phyloP scores from a whole-genome alignment of 1,284 basidiomycete species.

The Peniophora sp. region DNA sequence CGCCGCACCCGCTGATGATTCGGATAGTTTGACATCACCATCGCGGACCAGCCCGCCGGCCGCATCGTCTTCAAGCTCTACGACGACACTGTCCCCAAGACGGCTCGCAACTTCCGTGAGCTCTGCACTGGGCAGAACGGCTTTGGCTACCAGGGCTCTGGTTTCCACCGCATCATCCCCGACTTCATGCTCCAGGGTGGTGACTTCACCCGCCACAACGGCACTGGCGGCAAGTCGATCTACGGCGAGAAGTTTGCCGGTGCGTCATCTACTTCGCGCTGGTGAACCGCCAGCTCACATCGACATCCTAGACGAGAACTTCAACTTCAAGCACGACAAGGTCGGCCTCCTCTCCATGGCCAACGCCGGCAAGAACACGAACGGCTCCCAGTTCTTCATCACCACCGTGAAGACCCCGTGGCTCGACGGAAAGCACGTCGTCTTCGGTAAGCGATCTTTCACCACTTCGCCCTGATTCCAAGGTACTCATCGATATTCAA shows the following conservation, averaged over 20 bases:
- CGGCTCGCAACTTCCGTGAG: constrained; percentile 86
- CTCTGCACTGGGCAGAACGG: constrained; percentile 75
- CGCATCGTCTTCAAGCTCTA: constrained; percentile 84
- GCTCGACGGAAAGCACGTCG: constrained; percentile 77
- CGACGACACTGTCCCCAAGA: constrained; percentile 64
- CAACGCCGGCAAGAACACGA: constrained; percentile 68
- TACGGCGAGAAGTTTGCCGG: constrained; percentile 83
- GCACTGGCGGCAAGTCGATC: constrained; percentile 90
- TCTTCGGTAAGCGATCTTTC: constrained; percentile 52
- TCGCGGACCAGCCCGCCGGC: constrained; percentile 48
- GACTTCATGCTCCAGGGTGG: constrained; percentile 60
- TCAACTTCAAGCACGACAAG: constrained; percentile 71
- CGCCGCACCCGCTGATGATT: not conserved
- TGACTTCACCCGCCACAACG: constrained; percentile 67
- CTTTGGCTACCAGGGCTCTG: constrained; percentile 54
- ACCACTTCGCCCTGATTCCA: not conserved
- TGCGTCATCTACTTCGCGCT: constrained; percentile 18
- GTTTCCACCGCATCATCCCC: constrained; percentile 80
- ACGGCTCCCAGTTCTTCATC: constrained; percentile 61
- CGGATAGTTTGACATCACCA: constrained; percentile 70
- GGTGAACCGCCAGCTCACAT: not conserved
- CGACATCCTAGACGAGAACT: constrained; percentile 75
- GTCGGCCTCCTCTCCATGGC: constrained; percentile 90
- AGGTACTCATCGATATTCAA: constrained; percentile 11
- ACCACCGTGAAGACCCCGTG: constrained; percentile 63